Evolutionary conservation across 257 asterid species (phyloP), one percentile per base, ranked within the genome.

Genomic region (Knoxia roxburghii): DNA sequence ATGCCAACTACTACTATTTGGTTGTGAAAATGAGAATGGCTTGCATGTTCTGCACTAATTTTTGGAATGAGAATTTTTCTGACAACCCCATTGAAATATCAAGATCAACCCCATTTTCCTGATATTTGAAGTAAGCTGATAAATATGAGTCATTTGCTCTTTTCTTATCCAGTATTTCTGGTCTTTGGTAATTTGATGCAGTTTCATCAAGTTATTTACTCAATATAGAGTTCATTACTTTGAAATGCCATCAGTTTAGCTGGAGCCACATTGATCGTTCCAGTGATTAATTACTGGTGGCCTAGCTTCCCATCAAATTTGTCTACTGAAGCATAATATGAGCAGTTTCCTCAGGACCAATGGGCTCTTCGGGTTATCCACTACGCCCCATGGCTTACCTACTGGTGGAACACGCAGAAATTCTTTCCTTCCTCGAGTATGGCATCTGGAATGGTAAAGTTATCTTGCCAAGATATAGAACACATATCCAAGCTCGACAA

Each of bases 381-480:
- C 67, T 73, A 85, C 39, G 72, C 80, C 27, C 95, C 95, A 1
- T 85, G 83, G 85, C 95, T 86, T 17, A 79, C 82, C 65, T 79
- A 89, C 72, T 87, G 92, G 96, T 89, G 91, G 89, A 87, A 89
- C 78, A 86, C 95, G 41, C 96, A 83, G 80, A 72, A 80, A 67
- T 75, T 80, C 77, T 86, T 89, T 68, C 95, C 91, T 49, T 59
- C 74, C 50, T 85, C 88, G 15, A 89, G 88, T 70, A 91, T 80
- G 55, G 63, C 72, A 39, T 63, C 85, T 58, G 91, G 86, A 29
- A 81, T 23, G 26, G 77, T 87, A 9, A 89, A 76, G 58, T 68
- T 81, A 32, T 77, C 82, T 18, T 72, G 68, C 17, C 81, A 79
- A 1, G 96, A 89, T 83, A 56, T 85, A 60, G 61, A 76, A 64